These are phyloP conservation scores for Sugiyamaella sp. DNA, from an alignment of 1,139 yeast genomes.

Conservation along the genomic window DNA sequence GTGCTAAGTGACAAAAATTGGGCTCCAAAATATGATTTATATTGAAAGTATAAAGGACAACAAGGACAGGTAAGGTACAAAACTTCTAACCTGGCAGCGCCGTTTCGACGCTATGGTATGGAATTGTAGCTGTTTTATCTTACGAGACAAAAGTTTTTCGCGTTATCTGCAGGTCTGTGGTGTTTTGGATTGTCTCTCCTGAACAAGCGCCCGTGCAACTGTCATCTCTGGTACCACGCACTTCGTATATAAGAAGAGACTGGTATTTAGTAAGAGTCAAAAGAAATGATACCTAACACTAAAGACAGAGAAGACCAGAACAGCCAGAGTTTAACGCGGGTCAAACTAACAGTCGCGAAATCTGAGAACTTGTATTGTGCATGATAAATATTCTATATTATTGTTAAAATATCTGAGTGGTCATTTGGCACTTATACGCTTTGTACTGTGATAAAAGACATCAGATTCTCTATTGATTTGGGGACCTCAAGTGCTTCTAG, in stretches of 20 bases:
- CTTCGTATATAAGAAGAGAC: background rate
- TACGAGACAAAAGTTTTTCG: background rate
- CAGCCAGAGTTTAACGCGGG: background rate
- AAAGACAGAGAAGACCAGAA: background rate
- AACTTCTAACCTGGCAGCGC: background rate
- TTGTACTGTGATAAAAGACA: background rate
- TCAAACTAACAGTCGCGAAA: conserved; percentile 7
- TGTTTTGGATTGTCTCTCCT: background rate
- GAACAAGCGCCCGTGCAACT: background rate
- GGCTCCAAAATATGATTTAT: no score
- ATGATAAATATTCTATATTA: background rate
- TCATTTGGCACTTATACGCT: no score
- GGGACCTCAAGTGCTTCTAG: no score
- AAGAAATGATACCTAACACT: background rate
- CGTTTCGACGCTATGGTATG: no score
- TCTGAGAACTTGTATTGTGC: conserved; percentile 4
- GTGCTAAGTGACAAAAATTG: background rate
- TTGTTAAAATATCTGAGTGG: background rate
- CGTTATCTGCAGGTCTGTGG: no score
- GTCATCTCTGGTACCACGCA: no score
- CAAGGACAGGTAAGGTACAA: background rate
- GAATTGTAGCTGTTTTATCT: background rate
- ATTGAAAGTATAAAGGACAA: background rate
- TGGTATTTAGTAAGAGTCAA: background rate
- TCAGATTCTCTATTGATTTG: background rate